These are phyloP conservation scores for Ustilago tritici DNA, from an alignment of 1,284 basidiomycete genomes.

Conservation along the genomic window DNA sequence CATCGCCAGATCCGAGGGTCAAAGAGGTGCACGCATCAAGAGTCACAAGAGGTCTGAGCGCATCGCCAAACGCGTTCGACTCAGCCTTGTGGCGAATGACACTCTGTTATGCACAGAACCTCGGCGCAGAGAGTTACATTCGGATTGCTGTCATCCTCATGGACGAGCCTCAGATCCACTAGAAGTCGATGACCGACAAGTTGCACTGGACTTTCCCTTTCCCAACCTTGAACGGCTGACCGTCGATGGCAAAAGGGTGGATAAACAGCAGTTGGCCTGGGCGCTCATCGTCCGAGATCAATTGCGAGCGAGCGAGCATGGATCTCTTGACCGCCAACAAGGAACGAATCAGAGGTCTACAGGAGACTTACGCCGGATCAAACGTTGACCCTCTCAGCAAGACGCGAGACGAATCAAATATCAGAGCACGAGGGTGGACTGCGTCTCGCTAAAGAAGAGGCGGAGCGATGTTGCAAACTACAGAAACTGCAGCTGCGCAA, in stretches of 20 bases:
- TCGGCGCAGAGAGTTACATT: neutral
- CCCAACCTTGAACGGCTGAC: neutral
- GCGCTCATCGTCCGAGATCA: neutral
- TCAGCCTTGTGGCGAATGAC: neutral
- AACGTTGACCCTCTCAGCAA: neutral
- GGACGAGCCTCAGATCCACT: neutral
- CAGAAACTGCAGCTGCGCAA: neutral
- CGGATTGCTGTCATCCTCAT: neutral
- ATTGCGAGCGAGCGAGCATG: neutral
- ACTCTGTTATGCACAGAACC: neutral
- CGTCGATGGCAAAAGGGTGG: neutral
- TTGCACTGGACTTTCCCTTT: neutral
- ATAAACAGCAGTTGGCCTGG: neutral
- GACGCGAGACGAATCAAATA: neutral
- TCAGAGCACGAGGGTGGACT: neutral
- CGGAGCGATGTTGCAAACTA: neutral
- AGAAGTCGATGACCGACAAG: neutral
- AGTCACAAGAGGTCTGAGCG: slow-evolving; percentile 9
- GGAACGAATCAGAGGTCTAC: neutral
- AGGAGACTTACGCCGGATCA: neutral
- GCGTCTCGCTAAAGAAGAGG: neutral
- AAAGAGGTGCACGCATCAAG: neutral
- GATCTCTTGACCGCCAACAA: neutral
- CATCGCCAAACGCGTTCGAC: neutral
- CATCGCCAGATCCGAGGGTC: no score